A percentile compares a stretch with the other conserved stretches of the same genome.
These are phyloP conservation scores for Exophiala viscosa DNA, from an alignment of 2,329 filamentous ascomycete genomes.

Conservation along the genomic window DNA sequence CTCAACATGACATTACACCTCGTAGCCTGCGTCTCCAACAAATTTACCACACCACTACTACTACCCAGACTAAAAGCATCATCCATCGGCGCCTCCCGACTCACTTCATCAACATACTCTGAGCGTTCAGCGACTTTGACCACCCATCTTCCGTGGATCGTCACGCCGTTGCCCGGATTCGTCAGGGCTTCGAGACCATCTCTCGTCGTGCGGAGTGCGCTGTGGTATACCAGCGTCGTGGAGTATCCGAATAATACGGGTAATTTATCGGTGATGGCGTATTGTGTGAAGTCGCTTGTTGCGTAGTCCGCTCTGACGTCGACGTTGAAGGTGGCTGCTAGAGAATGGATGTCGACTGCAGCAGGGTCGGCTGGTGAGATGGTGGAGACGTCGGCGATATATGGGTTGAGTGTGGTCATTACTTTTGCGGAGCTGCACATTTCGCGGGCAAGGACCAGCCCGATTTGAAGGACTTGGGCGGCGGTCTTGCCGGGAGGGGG, in stretches of 20 bases:
- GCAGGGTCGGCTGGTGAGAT: constrained; percentile 11
- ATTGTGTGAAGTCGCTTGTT: constrained; percentile 20
- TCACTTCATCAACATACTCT: not conserved
- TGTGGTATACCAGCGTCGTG: constrained; percentile 20
- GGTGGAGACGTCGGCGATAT: constrained; percentile 12
- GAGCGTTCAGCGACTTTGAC: constrained; percentile 7
- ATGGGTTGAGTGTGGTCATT: constrained; percentile 20
- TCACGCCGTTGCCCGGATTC: constrained; percentile 26
- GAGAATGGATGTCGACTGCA: constrained; percentile 12
- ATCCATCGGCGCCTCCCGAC: not conserved
- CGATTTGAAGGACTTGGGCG: constrained; percentile 13
- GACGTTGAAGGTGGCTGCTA: constrained; percentile 12
- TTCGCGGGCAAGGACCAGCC: constrained; percentile 15
- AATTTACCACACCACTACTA: constrained; percentile 13
- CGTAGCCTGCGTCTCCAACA: constrained; percentile 21
- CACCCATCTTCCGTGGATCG: constrained; percentile 18
- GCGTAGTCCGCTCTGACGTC: constrained; percentile 9
- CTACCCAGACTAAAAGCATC: not conserved
- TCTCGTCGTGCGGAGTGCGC: constrained; percentile 13
- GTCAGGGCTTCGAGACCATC: constrained; percentile 25
- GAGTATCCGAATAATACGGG: constrained; percentile 14
- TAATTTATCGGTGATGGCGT: constrained; percentile 27
- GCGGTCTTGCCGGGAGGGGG: constrained; percentile 6
- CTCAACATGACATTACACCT: constrained; percentile 20
- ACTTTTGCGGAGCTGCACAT: constrained; percentile 16